Percentiles rank a stretch among this genome's conserved stretches.
Conservation (phyloP, 2,329 filamentous ascomycete species). For the Aspergillus proliferans region DNA sequence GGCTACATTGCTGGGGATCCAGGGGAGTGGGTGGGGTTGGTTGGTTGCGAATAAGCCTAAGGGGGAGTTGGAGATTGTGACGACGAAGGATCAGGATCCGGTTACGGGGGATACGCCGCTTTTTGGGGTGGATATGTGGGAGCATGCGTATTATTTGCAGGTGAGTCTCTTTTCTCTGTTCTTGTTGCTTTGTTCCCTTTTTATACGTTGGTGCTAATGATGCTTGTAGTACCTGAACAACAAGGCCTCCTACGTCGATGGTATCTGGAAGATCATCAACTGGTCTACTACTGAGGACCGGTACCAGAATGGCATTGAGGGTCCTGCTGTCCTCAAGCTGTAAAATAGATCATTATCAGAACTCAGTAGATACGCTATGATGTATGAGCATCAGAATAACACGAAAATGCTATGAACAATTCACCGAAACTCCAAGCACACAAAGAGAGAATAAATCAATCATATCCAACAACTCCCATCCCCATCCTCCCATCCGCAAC, state of each 20-base stretch:
- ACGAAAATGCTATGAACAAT: too few relatives aligned
- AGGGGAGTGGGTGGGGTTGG: constrained; percentile 88
- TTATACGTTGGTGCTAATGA: neutral
- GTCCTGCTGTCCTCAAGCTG: constrained; percentile 19
- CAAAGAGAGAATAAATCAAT: constrained; percentile 13
- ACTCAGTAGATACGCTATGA: too few relatives aligned
- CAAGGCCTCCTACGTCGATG: constrained; percentile 85
- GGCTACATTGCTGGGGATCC: constrained; percentile 60
- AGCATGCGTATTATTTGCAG: constrained; percentile 86
- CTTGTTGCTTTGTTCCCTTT: too few relatives aligned
- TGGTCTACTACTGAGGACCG: constrained; percentile 79
- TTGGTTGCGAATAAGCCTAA: constrained; percentile 58
- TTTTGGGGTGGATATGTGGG: constrained; percentile 85
- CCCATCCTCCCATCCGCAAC: constrained; percentile 19
- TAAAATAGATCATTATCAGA: constrained; percentile 4
- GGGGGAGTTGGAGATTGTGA: constrained; percentile 62
- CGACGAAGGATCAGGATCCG: constrained; percentile 82
- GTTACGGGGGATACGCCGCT: constrained; percentile 71
- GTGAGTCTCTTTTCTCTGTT: constrained; percentile 31
- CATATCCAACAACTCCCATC: constrained; percentile 29
- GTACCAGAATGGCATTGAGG: constrained; percentile 34
- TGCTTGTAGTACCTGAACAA: constrained; percentile 72
- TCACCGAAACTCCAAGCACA: neutral
- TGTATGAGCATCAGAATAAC: too few relatives aligned
- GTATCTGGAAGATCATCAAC: constrained; percentile 89